A percentile compares a stretch with the other conserved stretches of the same genome.
phyloP scores from a whole-genome alignment of 805 yeast genomes.

The Starmerella gropengiesseri region DNA sequence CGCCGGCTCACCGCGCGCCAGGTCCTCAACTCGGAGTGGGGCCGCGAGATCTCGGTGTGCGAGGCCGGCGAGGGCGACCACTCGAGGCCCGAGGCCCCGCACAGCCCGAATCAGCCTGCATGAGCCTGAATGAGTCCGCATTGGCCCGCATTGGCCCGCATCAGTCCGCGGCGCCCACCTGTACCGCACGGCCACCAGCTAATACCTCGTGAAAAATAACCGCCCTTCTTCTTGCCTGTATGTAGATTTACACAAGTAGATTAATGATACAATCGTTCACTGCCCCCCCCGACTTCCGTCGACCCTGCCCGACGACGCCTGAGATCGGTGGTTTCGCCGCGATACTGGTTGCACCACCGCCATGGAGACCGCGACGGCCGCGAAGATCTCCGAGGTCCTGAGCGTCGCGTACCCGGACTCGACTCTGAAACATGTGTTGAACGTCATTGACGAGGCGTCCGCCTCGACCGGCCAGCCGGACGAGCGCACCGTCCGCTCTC shows the following conservation, averaged over 20 bases:
- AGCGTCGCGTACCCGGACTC: conserved; percentile 22
- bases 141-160: too few species aligned
- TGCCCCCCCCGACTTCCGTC: too few species aligned
- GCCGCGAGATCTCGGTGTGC: conserved; percentile 72
- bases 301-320: too few species aligned
- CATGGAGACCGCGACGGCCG: conserved; percentile 11
- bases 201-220: too few species aligned
- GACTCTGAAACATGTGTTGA: conserved; percentile 20
- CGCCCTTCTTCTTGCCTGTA: too few species aligned
- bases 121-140: too few species aligned
- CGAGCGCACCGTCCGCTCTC: conserved; percentile 18
- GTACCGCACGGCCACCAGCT: too few species aligned
- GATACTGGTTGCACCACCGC: background rate
- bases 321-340: background rate
- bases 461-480: background rate
- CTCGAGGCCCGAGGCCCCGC: background rate
- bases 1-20: conserved; percentile 81
- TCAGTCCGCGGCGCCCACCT: too few species aligned
- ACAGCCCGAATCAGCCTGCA: too few species aligned
- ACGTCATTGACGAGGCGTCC: conserved; percentile 18
- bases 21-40: conserved; percentile 88
- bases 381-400: conserved; percentile 19
- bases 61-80: conserved; percentile 44
- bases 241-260: too few species aligned
- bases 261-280: too few species aligned